Evolutionary conservation across 192 early-diverging fungal species (phyloP), one percentile per base, ranked within the genome.

Genomic region (Backusella tuberculispora): DNA sequence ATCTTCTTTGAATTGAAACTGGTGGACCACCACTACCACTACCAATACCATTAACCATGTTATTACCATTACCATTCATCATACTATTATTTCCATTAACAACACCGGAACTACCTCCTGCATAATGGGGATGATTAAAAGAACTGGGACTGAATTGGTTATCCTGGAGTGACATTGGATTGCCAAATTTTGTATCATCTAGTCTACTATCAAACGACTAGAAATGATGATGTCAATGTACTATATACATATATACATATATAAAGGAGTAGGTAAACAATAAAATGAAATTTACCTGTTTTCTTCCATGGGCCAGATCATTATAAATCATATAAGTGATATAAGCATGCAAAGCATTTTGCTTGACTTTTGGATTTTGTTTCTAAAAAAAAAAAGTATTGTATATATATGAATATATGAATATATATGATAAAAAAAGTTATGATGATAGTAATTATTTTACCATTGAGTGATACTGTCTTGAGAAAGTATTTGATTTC

Each of bases 291-390:
- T 26, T 60, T 21, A 47, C 70, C 46, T 70, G 26, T 38, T 70
- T 70, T 47, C 71, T 71, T 15, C 75, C 71, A 63, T 80, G 46
- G 12, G 42, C 70, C 42, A 76, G 38, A 71, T 85, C 78, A 43
- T 81, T 83, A 66, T 85, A 85, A 40, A 85, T 85, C 84, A 85
- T 83, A 50, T 85, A 85, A 34, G 84, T 77, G 13, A 85, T 85
- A 69, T 85, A 85, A 43, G 84, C 78, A 65, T 85, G 84, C 68
- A 78, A 77, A 6, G 84, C 84, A 79, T 85, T 85, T 37, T 82
- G 76, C 53, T 85, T 85, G 69, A 83, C 69, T 47, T 85, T 85
- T 40, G 82, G 82, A 75, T 85, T 73, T 63, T 80, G 78, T 69
- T 85, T 85, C 84, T 83, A 76, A 43, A 38, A 40, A 45, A 71